Evolutionary conservation across 495 filamentous ascomycete genomes (phyloP).

Genomic region (Talaromyces adpressus): DNA sequence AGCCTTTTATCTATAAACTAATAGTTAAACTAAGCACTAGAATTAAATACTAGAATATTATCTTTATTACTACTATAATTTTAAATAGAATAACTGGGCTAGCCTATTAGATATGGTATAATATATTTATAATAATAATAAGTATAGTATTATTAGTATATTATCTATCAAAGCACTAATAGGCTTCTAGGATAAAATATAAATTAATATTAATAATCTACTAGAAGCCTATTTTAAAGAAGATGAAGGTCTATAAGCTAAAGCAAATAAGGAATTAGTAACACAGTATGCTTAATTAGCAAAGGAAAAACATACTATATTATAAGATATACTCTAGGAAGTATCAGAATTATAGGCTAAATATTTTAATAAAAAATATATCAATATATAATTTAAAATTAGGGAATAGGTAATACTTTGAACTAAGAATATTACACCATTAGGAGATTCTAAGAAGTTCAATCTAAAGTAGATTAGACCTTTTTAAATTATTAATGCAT

Average conservation of each 20-base stretch:
- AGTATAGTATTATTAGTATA: neutral
- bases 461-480: too few species aligned
- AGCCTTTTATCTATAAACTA: neutral
- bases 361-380: neutral
- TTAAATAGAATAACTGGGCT: constrained; percentile 15
- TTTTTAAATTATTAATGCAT: too few species aligned
- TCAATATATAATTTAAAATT: neutral
- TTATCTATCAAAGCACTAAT: neutral
- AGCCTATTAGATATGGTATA: constrained; percentile 13
- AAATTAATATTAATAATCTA: too few species aligned
- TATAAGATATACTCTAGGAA: neutral
- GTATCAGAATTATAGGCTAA: neutral
- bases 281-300: too few species aligned
- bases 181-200: neutral
- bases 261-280: too few species aligned
- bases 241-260: neutral
- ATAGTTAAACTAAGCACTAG: constrained; percentile 11
- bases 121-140: neutral
- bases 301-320: too few species aligned
- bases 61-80: constrained; percentile 14
- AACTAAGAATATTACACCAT: too few species aligned
- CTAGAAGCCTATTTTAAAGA: neutral
- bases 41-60: constrained; percentile 18
- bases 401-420: neutral
- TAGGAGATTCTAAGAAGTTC: too few species aligned